Percentiles rank a stretch among this genome's conserved stretches.
Evolutionary conservation across 2,329 filamentous ascomycete genomes (phyloP).

Genomic region (Aspergillus piperis): DNA sequence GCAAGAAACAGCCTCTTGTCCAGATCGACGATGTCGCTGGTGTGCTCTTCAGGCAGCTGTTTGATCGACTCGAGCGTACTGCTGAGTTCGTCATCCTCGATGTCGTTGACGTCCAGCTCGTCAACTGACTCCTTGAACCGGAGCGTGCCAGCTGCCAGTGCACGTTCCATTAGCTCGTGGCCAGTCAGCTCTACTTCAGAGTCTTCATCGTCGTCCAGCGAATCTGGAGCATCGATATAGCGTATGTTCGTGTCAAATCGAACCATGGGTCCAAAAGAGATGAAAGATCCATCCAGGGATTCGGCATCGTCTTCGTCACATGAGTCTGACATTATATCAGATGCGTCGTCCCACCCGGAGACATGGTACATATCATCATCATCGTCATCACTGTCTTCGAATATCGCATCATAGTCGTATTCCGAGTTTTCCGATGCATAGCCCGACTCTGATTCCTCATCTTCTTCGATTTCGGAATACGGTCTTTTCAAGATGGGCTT

Average conservation of each 20-base stretch:
- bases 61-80: conserved; percentile 21
- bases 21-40: conserved; percentile 40
- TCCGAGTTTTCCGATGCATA: conserved; percentile 40
- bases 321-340: conserved; percentile 30
- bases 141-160: conserved; percentile 28
- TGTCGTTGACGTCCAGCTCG: conserved; percentile 19
- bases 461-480: conserved; percentile 28
- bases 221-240: conserved; percentile 36
- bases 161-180: conserved; percentile 44
- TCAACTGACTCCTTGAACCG: conserved; percentile 23
- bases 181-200: conserved; percentile 36
- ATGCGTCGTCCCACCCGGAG: conserved; percentile 33
- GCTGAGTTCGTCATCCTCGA: conserved; percentile 16
- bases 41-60: conserved; percentile 37
- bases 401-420: conserved; percentile 17
- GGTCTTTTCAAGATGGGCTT: conserved; percentile 41
- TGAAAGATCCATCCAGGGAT: conserved; percentile 40
- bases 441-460: conserved; percentile 37
- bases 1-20: conserved; percentile 43
- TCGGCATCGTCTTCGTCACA: conserved; percentile 33
- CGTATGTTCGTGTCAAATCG: conserved; percentile 37
- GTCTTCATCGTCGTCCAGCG: conserved; percentile 26
- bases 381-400: conserved; percentile 29
- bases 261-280: conserved; percentile 39
- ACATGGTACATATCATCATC: conserved; percentile 33